Conservation (phyloP, 495 filamentous ascomycete species). For the Penicilliopsis zonata region DNA sequence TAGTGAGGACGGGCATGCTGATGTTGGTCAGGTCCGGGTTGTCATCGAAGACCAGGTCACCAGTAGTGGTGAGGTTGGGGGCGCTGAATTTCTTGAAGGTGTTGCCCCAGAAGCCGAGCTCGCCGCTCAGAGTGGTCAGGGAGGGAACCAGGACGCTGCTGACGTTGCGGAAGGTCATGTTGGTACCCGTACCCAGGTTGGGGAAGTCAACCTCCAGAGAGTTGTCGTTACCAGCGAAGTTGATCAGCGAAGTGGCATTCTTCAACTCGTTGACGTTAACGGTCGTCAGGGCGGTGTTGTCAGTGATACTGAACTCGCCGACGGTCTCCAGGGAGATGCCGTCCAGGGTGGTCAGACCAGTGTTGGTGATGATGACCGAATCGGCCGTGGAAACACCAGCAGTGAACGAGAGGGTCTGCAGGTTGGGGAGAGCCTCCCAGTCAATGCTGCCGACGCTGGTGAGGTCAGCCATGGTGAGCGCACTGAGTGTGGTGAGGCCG, state of each 20-base stretch:
- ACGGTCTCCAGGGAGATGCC: conserved; percentile 64
- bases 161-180: conserved; percentile 85
- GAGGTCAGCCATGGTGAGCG: conserved; percentile 51
- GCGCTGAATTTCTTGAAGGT: conserved; percentile 53
- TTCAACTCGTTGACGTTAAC: conserved; percentile 59
- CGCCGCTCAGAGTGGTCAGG: conserved; percentile 62
- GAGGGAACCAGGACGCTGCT: conserved; percentile 61
- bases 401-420: conserved; percentile 55
- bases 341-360: conserved; percentile 57
- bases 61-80: conserved; percentile 70
- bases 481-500: conserved; percentile 51
- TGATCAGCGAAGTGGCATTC: conserved; percentile 48
- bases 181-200: conserved; percentile 61
- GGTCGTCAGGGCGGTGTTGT: conserved; percentile 58
- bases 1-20: conserved; percentile 52
- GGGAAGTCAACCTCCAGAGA: conserved; percentile 61
- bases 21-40: conserved; percentile 70
- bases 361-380: conserved; percentile 68
- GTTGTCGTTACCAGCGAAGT: conserved; percentile 46
- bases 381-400: conserved; percentile 49
- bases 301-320: conserved; percentile 59
- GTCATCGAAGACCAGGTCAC: conserved; percentile 67
- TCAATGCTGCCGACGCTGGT: conserved; percentile 48
- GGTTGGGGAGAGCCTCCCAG: conserved; percentile 60
- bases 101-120: conserved; percentile 76